A percentile compares a stretch with the other conserved stretches of the same genome.
phyloP scores from a whole-genome alignment of 495 filamentous ascomycete genomes.

The Xylaria venustula region DNA sequence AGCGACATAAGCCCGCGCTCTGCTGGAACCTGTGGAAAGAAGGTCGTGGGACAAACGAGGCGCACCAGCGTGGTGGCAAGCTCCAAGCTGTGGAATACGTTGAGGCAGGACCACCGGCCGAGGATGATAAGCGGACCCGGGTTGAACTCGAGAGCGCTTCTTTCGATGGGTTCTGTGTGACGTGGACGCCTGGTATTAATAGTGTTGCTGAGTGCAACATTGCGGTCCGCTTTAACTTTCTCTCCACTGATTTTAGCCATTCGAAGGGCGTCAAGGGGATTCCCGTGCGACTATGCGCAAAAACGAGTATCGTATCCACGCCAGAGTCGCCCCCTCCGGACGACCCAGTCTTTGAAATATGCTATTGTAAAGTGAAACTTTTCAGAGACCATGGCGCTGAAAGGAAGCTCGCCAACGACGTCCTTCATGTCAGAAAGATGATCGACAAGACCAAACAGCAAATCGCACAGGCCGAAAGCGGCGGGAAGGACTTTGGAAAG shows the following conservation, averaged over 20 bases:
- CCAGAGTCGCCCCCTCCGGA: constrained; percentile 41
- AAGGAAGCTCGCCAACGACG: constrained; percentile 89
- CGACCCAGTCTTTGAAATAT: constrained; percentile 57
- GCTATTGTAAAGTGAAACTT: constrained; percentile 93
- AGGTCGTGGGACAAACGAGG: constrained; percentile 82
- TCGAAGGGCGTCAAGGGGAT: constrained; percentile 98
- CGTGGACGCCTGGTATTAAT: constrained; percentile 71
- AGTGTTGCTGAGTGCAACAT: constrained; percentile 70
- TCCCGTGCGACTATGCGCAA: constrained; percentile 85
- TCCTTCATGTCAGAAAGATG: constrained; percentile 88
- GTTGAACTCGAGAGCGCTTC: constrained; percentile 79
- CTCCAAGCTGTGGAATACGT: constrained; percentile 93
- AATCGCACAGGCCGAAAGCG: constrained; percentile 81
- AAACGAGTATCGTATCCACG: constrained; percentile 67
- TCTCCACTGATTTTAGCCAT: constrained; percentile 97
- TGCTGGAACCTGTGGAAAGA: constrained; percentile 99
- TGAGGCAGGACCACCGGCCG: constrained; percentile 64
- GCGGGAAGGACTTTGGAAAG: constrained; percentile 85
- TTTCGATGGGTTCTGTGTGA: constrained; percentile 89
- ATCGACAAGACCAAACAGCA: constrained; percentile 88
- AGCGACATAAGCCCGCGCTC: constrained; percentile 72
- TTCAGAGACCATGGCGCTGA: constrained; percentile 97
- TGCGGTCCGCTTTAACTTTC: constrained; percentile 92
- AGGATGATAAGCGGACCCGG: constrained; percentile 67
- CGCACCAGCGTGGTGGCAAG: constrained; percentile 82